Percentiles rank a stretch among this genome's conserved stretches.
Conservation (phyloP, 1,139 yeast species). For the Zhuliangozyma blackwelliae region DNA sequence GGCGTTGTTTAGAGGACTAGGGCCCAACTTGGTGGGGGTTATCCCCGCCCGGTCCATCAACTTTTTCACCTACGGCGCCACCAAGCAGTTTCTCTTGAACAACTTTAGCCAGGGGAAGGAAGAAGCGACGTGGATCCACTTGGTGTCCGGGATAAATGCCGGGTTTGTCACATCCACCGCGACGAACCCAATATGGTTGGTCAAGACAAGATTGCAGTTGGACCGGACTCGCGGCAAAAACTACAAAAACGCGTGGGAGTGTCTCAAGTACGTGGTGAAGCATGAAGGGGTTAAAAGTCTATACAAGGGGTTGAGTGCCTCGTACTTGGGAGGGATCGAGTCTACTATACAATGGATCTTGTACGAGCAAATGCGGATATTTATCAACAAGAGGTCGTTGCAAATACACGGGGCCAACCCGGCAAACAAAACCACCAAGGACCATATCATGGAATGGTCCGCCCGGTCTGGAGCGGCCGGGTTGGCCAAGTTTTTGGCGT, state of each 20-base stretch:
- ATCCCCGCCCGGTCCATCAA: constrained; percentile 97
- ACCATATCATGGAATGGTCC: constrained; percentile 80
- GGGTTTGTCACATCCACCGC: constrained; percentile 95
- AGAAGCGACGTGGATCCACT: constrained; percentile 83
- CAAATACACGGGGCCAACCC: constrained; percentile 42
- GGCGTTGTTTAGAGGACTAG: constrained; percentile 89
- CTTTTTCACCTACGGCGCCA: constrained; percentile 92
- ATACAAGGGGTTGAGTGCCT: constrained; percentile 87
- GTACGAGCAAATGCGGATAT: constrained; percentile 86
- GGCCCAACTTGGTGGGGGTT: constrained; percentile 97
- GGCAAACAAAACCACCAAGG: constrained; percentile 48
- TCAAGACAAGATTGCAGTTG: constrained; percentile 89
- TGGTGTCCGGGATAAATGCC: constrained; percentile 85
- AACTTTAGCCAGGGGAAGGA: constrained; percentile 71
- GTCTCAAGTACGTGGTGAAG: constrained; percentile 62
- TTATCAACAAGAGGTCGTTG: constrained; percentile 58
- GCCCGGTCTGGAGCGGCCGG: constrained; percentile 99
- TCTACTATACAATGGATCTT: constrained; percentile 95
- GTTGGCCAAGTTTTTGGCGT: constrained; percentile 89
- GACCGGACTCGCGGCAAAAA: constrained; percentile 65
- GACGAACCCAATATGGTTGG: constrained; percentile 99
- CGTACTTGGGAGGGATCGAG: constrained; percentile 91
- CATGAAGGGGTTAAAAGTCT: constrained; percentile 79
- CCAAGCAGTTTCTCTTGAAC: constrained; percentile 67
- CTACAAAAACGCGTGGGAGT: constrained; percentile 84